Percentiles rank a stretch among this genome's conserved stretches.
Evolutionary conservation across 2,329 filamentous ascomycete species (phyloP).

Genomic region (Gnomoniopsis sp.): DNA sequence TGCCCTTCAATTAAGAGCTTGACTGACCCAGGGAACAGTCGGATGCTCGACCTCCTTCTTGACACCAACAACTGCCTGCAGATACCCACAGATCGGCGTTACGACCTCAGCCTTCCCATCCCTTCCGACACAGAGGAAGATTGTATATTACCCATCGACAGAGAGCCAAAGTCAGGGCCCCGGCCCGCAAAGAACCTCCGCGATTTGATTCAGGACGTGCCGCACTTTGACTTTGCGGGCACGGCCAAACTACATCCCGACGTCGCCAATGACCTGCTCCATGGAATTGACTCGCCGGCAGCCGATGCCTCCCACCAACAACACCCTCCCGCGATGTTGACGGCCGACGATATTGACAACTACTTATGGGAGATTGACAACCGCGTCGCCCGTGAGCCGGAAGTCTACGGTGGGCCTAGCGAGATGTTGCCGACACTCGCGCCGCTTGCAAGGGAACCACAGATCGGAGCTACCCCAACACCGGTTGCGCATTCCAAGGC

Average conservation of each 20-base stretch:
- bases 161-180: conserved; percentile 49
- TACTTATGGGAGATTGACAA: conserved; percentile 66
- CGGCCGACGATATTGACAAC: conserved; percentile 68
- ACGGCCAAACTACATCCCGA: conserved; percentile 63
- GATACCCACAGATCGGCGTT: conserved; percentile 70
- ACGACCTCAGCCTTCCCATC: conserved; percentile 60
- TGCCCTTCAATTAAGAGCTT: conserved; percentile 18
- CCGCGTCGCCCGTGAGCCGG: conserved; percentile 39
- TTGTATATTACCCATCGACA: conserved; percentile 76
- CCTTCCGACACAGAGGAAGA: conserved; percentile 48
- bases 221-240: conserved; percentile 48
- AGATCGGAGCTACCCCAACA: conserved; percentile 24
- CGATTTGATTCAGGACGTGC: conserved; percentile 49
- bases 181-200: conserved; percentile 45
- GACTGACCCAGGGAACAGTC: conserved; percentile 48
- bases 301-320: conserved; percentile 48
- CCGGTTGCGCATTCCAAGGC: conserved; percentile 32
- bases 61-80: conserved; percentile 85
- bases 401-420: conserved; percentile 21
- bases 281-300: conserved; percentile 32
- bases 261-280: conserved; percentile 45
- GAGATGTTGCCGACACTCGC: conserved; percentile 48
- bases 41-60: conserved; percentile 81
- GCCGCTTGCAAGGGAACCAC: conserved; percentile 38
- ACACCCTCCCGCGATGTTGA: conserved; percentile 64